Evolutionary conservation across 208 protist species (phyloP).

Genomic region (Leptomonas seymouri): DNA sequence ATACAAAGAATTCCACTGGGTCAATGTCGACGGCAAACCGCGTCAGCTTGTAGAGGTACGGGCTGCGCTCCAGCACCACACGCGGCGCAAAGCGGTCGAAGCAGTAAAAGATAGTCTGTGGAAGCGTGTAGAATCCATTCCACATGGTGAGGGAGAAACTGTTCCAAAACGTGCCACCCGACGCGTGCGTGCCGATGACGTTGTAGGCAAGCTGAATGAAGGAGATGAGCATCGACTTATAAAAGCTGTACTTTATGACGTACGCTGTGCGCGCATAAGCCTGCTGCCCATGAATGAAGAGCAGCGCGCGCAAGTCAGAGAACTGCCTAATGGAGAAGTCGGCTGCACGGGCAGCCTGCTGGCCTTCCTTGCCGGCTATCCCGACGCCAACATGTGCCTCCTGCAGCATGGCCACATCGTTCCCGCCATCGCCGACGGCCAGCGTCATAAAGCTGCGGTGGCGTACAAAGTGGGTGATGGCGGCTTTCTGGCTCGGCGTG

Average conservation of each 20-base stretch:
- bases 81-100: conserved; percentile 86
- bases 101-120: conserved; percentile 89
- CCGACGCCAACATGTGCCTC: conserved; percentile 93
- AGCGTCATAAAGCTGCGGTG: conserved; percentile 74
- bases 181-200: conserved; percentile 60
- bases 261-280: conserved; percentile 91
- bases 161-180: conserved; percentile 92
- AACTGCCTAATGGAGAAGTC: conserved; percentile 96
- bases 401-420: conserved; percentile 97
- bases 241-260: conserved; percentile 98
- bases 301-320: conserved; percentile 87
- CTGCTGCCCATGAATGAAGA: conserved; percentile 96
- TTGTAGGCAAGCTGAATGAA: conserved; percentile 94
- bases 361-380: conserved; percentile 92
- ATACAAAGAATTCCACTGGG: conserved; percentile 63
- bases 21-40: conserved; percentile 58
- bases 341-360: conserved; percentile 92
- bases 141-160: conserved; percentile 87
- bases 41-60: conserved; percentile 81
- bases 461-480: conserved; percentile 81
- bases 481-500: conserved; percentile 95
- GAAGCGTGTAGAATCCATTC: conserved; percentile 93
- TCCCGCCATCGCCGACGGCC: conserved; percentile 96
- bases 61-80: conserved; percentile 67
- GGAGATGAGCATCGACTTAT: conserved; percentile 96